These are phyloP conservation scores for Dacryopinax spathularia DNA, from an alignment of 768 basidiomycete species.

Conservation along the genomic window DNA sequence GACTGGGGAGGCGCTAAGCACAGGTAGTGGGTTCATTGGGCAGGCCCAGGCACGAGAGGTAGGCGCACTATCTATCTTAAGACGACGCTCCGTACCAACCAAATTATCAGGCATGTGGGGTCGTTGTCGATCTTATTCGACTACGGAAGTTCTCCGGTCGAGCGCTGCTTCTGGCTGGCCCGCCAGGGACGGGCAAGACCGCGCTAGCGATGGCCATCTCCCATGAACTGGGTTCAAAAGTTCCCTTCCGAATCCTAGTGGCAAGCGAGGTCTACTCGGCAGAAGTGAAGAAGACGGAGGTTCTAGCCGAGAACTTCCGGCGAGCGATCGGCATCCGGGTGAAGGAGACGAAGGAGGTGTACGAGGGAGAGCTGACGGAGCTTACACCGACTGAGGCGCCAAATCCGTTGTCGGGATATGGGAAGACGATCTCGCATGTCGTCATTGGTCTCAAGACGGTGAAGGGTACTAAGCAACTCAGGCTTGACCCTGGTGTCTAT, in stretches of 20 bases:
- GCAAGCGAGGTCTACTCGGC: slow-evolving; percentile 92
- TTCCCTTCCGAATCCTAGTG: slow-evolving; percentile 98
- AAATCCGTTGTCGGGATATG: slow-evolving; percentile 93
- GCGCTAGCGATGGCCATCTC: slow-evolving; percentile 90
- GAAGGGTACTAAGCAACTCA: slow-evolving; percentile 84
- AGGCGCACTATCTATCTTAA: slow-evolving; percentile 10
- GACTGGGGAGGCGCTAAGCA: slow-evolving; percentile 61
- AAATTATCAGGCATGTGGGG: slow-evolving; percentile 62
- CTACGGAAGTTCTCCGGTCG: slow-evolving; percentile 88
- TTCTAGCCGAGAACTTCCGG: slow-evolving; percentile 85
- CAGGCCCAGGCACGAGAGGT: slow-evolving; percentile 87
- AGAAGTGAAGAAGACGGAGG: slow-evolving; percentile 98
- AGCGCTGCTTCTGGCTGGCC: slow-evolving; percentile 81
- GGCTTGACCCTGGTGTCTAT: slow-evolving; percentile 89
- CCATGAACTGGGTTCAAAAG: slow-evolving; percentile 85
- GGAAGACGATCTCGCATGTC: slow-evolving; percentile 97
- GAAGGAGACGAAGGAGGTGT: slow-evolving; percentile 98
- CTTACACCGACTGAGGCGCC: slow-evolving; percentile 91
- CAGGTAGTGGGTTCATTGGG: slow-evolving; percentile 79
- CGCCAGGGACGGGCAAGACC: slow-evolving; percentile 96
- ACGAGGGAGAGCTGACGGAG: slow-evolving; percentile 96
- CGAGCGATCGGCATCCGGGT: slow-evolving; percentile 93
- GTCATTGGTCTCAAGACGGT: slow-evolving; percentile 89
- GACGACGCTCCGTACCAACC: too few relatives aligned
- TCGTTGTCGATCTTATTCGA: slow-evolving; percentile 78